Evolutionary conservation across 495 filamentous ascomycete genomes (phyloP).

Genomic region (Xylaria castorea): DNA sequence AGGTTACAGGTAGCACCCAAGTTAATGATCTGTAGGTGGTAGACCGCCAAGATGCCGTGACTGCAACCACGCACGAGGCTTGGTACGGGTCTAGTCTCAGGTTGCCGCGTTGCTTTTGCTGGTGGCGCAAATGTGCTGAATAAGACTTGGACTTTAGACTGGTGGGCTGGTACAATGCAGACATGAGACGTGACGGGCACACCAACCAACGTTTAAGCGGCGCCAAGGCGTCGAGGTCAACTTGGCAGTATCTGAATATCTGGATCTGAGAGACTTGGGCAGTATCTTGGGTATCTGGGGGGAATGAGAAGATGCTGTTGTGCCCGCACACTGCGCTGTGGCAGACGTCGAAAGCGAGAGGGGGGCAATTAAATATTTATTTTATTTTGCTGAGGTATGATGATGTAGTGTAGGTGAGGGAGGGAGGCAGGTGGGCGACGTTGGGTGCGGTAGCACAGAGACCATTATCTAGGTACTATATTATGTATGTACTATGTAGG

Average conservation of each 20-base stretch:
- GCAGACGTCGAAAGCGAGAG: conserved; percentile 5
- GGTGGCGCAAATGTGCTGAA: conserved; percentile 16
- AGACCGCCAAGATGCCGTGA: conserved; percentile 15
- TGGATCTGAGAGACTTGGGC: background rate
- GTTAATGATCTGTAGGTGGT: background rate
- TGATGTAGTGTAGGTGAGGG: conserved; percentile 4
- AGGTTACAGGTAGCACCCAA: conserved; percentile 6
- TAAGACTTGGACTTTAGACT: conserved; percentile 17
- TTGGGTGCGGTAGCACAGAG: background rate
- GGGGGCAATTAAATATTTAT: conserved; percentile 15
- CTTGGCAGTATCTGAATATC: conserved; percentile 8
- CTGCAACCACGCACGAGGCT: conserved; percentile 20
- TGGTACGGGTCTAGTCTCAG: conserved; percentile 20
- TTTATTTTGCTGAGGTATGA: conserved; percentile 1
- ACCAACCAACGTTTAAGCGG: background rate
- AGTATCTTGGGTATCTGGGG: background rate
- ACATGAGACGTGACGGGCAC: conserved; percentile 18
- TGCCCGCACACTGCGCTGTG: conserved; percentile 10
- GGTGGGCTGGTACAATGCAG: conserved; percentile 10
- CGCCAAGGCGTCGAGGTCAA: conserved; percentile 27
- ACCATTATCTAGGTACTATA: background rate
- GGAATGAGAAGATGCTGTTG: background rate
- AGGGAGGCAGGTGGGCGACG: background rate
- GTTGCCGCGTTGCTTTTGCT: conserved; percentile 19
- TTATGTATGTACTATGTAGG: background rate